phyloP scores from a whole-genome alignment of 768 basidiomycete species.

The Nidularia sp. region DNA sequence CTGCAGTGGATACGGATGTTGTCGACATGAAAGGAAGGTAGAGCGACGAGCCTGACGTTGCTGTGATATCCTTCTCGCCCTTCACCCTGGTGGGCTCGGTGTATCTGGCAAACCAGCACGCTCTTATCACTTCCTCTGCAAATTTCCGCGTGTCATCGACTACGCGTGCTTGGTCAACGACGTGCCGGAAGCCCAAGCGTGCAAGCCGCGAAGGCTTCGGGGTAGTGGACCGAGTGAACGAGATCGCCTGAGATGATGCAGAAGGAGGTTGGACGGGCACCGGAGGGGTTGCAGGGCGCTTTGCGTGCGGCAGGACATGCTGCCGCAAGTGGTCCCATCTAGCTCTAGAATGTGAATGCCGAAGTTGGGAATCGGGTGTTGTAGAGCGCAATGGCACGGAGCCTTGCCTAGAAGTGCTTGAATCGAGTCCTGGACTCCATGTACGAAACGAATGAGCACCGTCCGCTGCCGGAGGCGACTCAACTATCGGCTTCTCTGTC shows the following conservation, averaged over 20 bases:
- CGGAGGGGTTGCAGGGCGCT: slow-evolving; percentile 19
- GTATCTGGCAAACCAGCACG: slow-evolving; percentile 51
- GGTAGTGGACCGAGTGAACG: slow-evolving; percentile 18
- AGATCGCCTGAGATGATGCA: slow-evolving; percentile 14
- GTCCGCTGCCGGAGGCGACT: background rate
- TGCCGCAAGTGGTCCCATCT: slow-evolving; percentile 55
- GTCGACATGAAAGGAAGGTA: slow-evolving; percentile 39
- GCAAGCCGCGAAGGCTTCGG: slow-evolving; percentile 50
- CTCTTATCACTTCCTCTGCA: slow-evolving; percentile 50
- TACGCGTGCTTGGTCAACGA: slow-evolving; percentile 61
- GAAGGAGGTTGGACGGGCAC: slow-evolving; percentile 19
- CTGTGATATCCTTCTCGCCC: slow-evolving; percentile 13
- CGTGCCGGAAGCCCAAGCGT: slow-evolving; percentile 55
- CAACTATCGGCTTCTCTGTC: background rate
- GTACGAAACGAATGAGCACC: background rate
- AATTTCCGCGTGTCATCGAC: slow-evolving; percentile 48
- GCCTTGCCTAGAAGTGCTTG: background rate
- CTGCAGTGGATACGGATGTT: slow-evolving; percentile 16
- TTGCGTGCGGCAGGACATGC: slow-evolving; percentile 39
- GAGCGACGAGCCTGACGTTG: slow-evolving; percentile 28
- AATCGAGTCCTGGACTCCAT: background rate
- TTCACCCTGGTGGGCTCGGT: slow-evolving; percentile 27
- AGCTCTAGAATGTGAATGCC: slow-evolving; percentile 30
- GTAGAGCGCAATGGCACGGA: slow-evolving; percentile 19
- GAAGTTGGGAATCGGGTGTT: slow-evolving; percentile 46